These are phyloP conservation scores for Polyporus tsugae DNA, from an alignment of 1,284 basidiomycete species.

Conservation along the genomic window DNA sequence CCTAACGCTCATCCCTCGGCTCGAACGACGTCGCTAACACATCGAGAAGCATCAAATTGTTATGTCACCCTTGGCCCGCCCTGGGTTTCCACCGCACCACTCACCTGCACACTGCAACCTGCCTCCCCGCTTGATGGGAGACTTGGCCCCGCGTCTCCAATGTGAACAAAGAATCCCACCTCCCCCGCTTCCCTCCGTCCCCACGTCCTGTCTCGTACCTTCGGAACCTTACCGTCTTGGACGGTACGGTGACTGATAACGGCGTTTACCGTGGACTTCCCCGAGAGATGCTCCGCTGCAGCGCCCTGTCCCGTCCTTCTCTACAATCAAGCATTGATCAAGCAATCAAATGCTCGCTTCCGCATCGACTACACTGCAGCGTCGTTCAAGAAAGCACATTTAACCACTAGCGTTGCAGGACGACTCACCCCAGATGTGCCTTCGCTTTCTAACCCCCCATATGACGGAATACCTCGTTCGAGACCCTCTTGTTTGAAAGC, in stretches of 20 bases:
- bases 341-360: constrained; percentile 14
- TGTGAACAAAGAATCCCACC: constrained; percentile 18
- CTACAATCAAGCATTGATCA: constrained; percentile 17
- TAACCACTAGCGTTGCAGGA: constrained; percentile 8
- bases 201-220: constrained; percentile 18
- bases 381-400: background rate
- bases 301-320: constrained; percentile 16
- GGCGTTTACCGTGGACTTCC: constrained; percentile 10
- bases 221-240: constrained; percentile 26
- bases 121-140: constrained; percentile 25
- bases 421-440: constrained; percentile 9
- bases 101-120: constrained; percentile 20
- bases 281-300: constrained; percentile 10
- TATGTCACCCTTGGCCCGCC: constrained; percentile 30
- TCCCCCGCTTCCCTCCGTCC: constrained; percentile 15
- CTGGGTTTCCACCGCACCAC: constrained; percentile 31
- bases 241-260: constrained; percentile 24
- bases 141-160: constrained; percentile 10
- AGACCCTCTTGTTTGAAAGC: constrained; percentile 5
- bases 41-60: constrained; percentile 30
- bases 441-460: background rate
- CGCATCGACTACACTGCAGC: background rate
- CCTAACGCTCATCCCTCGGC: background rate
- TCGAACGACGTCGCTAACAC: constrained; percentile 8
- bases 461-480: background rate